These are phyloP conservation scores for Kwoniella shandongensis DNA, from an alignment of 768 basidiomycete species.

Conservation along the genomic window DNA sequence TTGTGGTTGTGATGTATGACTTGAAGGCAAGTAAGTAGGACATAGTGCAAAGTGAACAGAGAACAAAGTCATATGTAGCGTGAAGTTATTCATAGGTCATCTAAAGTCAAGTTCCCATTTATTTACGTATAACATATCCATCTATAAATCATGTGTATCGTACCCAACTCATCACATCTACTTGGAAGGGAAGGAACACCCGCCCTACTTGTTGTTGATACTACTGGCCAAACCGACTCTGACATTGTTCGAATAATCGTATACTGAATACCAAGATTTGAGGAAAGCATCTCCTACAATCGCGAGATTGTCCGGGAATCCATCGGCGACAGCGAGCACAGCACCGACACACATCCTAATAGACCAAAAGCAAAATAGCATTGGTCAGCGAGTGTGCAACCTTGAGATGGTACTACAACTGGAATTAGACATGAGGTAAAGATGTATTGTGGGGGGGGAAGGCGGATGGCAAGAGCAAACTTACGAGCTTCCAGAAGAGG, in stretches of 20 bases:
- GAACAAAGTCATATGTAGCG: too few species aligned
- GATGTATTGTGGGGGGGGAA: slow-evolving; percentile 4
- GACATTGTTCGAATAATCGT: slow-evolving; percentile 61
- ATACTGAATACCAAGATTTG: slow-evolving; percentile 68
- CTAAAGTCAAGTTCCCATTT: too few species aligned
- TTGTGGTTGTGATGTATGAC: too few species aligned
- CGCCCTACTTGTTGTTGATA: slow-evolving; percentile 38
- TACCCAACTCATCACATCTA: too few species aligned
- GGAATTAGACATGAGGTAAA: background rate
- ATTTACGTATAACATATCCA: too few species aligned
- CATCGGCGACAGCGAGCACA: slow-evolving; percentile 58
- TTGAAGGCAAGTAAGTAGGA: too few species aligned
- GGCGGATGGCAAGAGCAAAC: background rate
- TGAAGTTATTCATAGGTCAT: too few species aligned
- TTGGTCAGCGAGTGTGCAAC: background rate
- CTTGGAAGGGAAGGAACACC: too few species aligned
- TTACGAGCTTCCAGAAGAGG: slow-evolving; percentile 39
- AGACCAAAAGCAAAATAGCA: too few species aligned
- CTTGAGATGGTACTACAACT: too few species aligned
- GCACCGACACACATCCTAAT: slow-evolving; percentile 62
- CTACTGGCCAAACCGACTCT: slow-evolving; percentile 65
- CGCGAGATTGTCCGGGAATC: slow-evolving; percentile 60
- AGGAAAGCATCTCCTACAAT: slow-evolving; percentile 68
- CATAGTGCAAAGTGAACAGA: too few species aligned
- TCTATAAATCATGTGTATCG: too few species aligned